Evolutionary conservation across 495 filamentous ascomycete genomes (phyloP), one percentile per base, ranked within the genome.

Genomic region (Hypoxylon lienhwacheense): DNA sequence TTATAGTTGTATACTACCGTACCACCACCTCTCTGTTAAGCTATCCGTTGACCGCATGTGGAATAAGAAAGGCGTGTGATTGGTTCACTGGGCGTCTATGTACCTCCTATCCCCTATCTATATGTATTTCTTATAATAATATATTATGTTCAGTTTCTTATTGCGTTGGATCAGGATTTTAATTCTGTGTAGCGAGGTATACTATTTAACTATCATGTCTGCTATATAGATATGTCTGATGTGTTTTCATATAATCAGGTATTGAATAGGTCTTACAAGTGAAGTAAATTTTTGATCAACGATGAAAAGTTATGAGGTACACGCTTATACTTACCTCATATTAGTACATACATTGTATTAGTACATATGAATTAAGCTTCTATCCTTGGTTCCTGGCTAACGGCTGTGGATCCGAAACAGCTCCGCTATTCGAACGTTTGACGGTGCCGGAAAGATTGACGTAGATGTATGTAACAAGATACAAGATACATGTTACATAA

Each of bases 381-480:
- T 22, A 37, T n/a, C 32, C n/a, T 10, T 11, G 1, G 7, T 50
- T 35, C 24, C 34, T 20, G 33, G 10, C 37, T 48, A 49, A 36
- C 39, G 37, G 52, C 61, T 61, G 57, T 52, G 53, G 53, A 43
- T 22, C 8, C 44, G 22, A 12, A 49, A 22, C 47, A 28, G 58
- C 32, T 59, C 62, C 62, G 62, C 62, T 62, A 58, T 52, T 54
- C 29, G 51, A 49, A 50, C 48, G 41, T 54, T 54, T 54, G 47
- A 39, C 53, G 36, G 48, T 20, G 17, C 17, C 24, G 20, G 21
- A 16, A 35, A 12, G 33, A 35, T 37, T 16, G n/a, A n/a, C n/a
- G n/a, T n/a, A n/a, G n/a, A n/a, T n/a, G n/a, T n/a, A n/a, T n/a
- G n/a, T n/a, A n/a, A n/a, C n/a, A n/a, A n/a, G n/a, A n/a, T n/a